Percentiles rank a stretch among this genome's conserved stretches.
These are phyloP conservation scores for Neurospora pannonica DNA, from an alignment of 495 filamentous ascomycete species.

Conservation along the genomic window DNA sequence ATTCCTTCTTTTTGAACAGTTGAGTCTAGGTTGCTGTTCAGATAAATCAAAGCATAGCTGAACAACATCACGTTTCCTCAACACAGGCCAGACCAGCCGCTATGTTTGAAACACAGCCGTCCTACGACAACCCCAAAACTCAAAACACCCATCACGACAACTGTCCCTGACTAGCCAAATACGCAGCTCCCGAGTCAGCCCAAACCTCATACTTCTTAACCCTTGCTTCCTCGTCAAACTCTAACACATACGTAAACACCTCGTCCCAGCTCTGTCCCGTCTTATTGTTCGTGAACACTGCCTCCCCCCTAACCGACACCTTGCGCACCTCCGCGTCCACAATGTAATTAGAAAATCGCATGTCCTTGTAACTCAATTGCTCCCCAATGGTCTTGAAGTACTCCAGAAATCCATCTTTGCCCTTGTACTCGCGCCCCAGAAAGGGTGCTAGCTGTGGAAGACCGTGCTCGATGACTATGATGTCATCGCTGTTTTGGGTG, in stretches of 20 bases:
- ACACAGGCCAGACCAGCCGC: neutral
- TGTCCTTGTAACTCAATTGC: constrained; percentile 34
- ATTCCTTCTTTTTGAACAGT: neutral
- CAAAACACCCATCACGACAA: constrained; percentile 15
- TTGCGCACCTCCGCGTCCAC: constrained; percentile 36
- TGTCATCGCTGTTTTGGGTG: constrained; percentile 28
- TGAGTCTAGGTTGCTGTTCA: neutral
- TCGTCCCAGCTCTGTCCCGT: constrained; percentile 51
- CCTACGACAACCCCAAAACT: neutral
- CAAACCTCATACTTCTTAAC: constrained; percentile 48
- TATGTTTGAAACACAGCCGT: neutral
- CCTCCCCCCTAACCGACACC: constrained; percentile 41
- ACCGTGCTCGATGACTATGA: constrained; percentile 46
- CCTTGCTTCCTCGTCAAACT: constrained; percentile 33
- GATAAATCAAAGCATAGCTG: neutral
- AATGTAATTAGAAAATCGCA: constrained; percentile 44
- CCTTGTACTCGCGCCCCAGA: constrained; percentile 45
- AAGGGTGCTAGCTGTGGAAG: constrained; percentile 44
- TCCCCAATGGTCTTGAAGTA: constrained; percentile 41
- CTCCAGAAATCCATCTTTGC: constrained; percentile 31
- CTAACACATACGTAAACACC: constrained; percentile 46
- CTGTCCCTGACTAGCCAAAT: constrained; percentile 43
- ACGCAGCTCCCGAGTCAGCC: constrained; percentile 57
- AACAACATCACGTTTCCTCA: neutral
- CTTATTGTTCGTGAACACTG: constrained; percentile 39